These are phyloP conservation scores for Hypoxylon rickii DNA, from an alignment of 495 filamentous ascomycete genomes.

Conservation along the genomic window DNA sequence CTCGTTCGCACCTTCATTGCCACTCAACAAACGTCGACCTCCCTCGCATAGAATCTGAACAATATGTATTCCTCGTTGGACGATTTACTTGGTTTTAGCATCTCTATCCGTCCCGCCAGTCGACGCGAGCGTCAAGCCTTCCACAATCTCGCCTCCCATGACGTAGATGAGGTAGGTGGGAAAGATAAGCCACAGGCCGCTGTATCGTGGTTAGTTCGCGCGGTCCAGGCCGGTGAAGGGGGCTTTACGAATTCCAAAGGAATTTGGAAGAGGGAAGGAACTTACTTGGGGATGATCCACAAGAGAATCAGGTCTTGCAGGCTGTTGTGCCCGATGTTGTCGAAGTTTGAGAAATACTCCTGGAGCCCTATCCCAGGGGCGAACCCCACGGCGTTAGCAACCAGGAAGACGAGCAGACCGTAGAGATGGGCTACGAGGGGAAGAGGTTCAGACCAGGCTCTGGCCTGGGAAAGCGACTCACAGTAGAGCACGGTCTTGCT, in stretches of 20 bases:
- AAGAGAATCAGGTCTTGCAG: conserved; percentile 59
- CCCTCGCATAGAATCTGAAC: no score
- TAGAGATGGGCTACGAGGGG: no score
- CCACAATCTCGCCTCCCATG: conserved; percentile 71
- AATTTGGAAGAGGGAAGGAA: neutral
- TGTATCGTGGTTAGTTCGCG: conserved; percentile 39
- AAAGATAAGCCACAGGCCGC: conserved; percentile 78
- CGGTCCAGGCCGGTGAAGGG: neutral
- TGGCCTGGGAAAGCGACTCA: conserved; percentile 45
- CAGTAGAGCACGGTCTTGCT: conserved; percentile 90
- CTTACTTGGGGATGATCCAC: conserved; percentile 86
- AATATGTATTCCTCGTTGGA: no score
- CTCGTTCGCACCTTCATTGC: no score
- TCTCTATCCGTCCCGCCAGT: conserved; percentile 1
- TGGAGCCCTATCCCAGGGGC: conserved; percentile 64
- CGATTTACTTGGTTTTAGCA: conserved; percentile 27
- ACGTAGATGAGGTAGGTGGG: conserved; percentile 71
- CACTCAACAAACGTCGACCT: no score
- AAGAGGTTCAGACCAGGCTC: no score
- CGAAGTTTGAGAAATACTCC: conserved; percentile 76
- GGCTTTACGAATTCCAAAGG: neutral
- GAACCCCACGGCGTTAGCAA: no score
- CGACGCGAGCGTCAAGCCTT: conserved; percentile 54
- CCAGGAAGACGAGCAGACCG: no score
- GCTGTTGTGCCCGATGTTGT: conserved; percentile 79